Percentiles rank a stretch among this genome's conserved stretches.
Evolutionary conservation across 495 filamentous ascomycete genomes (phyloP).

Genomic region (Xylona heveae): DNA sequence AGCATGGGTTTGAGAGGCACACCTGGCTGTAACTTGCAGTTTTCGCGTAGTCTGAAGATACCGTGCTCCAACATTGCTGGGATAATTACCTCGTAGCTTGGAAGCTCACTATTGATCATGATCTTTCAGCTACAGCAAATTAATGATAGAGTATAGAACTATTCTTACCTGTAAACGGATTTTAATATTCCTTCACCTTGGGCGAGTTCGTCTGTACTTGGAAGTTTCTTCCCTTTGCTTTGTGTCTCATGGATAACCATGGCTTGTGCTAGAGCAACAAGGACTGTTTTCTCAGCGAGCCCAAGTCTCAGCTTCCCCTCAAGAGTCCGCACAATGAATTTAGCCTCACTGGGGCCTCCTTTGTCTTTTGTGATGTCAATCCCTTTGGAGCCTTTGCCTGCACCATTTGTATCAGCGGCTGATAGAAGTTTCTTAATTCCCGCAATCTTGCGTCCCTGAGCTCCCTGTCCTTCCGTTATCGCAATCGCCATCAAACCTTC

Average conservation of each 20-base stretch:
- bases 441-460: constrained; percentile 77
- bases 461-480: constrained; percentile 64
- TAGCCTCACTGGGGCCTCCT: constrained; percentile 84
- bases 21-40: constrained; percentile 84
- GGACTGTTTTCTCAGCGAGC: constrained; percentile 76
- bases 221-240: constrained; percentile 39
- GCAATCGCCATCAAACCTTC: constrained; percentile 79
- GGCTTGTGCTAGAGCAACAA: constrained; percentile 75
- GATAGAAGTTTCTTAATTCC: constrained; percentile 89
- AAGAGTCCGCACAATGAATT: constrained; percentile 77
- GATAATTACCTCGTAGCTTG: constrained; percentile 88
- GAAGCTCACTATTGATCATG: constrained; percentile 42
- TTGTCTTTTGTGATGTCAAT: constrained; percentile 84
- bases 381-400: constrained; percentile 42
- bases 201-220: constrained; percentile 50
- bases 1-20: constrained; percentile 97
- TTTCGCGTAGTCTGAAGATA: constrained; percentile 54
- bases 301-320: constrained; percentile 88
- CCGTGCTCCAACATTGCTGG: constrained; percentile 73
- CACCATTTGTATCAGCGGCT: constrained; percentile 48
- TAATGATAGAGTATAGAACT: too few species aligned
- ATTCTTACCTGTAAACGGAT: constrained; percentile 56
- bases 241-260: constrained; percentile 63
- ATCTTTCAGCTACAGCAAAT: too few species aligned
- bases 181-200: constrained; percentile 74